Percentiles rank a stretch among this genome's conserved stretches.
These are phyloP conservation scores for Saturnispora bothae DNA, from an alignment of 805 yeast genomes.

Conservation along the genomic window DNA sequence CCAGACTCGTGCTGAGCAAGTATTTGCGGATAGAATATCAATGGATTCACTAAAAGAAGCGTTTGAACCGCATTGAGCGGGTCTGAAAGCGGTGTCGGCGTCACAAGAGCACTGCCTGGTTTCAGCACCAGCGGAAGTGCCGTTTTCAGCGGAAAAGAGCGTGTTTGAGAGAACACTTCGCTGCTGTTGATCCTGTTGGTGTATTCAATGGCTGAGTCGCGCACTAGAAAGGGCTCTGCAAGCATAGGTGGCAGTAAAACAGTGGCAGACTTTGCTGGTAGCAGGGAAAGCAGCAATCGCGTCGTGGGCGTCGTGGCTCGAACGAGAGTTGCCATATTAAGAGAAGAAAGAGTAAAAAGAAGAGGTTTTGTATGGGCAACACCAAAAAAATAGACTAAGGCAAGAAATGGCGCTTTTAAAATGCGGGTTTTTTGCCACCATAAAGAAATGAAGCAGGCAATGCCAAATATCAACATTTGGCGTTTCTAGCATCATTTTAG, in stretches of 20 bases:
- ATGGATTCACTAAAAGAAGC: not conserved
- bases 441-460: too few species aligned
- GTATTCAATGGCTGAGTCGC: constrained; percentile 1
- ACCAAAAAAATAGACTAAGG: too few species aligned
- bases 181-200: constrained; percentile 1
- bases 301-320: not conserved
- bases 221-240: constrained; percentile 4
- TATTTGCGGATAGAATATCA: not conserved
- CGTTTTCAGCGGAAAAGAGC: not conserved
- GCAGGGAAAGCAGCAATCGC: not conserved
- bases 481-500: too few species aligned
- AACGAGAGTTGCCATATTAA: not conserved
- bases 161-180: constrained; percentile 1
- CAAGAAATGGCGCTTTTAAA: too few species aligned
- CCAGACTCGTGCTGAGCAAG: not conserved
- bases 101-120: too few species aligned
- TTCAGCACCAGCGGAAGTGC: not conserved
- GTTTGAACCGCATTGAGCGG: not conserved
- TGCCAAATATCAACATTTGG: too few species aligned
- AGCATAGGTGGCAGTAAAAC: not conserved
- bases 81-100: too few species aligned
- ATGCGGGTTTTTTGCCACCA: too few species aligned
- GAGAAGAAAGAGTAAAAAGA: too few species aligned
- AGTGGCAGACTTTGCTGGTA: not conserved
- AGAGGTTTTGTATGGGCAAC: too few species aligned